Evolutionary conservation across 371 early-diverging fungal species (phyloP).

Genomic region (Mucor sp.): DNA sequence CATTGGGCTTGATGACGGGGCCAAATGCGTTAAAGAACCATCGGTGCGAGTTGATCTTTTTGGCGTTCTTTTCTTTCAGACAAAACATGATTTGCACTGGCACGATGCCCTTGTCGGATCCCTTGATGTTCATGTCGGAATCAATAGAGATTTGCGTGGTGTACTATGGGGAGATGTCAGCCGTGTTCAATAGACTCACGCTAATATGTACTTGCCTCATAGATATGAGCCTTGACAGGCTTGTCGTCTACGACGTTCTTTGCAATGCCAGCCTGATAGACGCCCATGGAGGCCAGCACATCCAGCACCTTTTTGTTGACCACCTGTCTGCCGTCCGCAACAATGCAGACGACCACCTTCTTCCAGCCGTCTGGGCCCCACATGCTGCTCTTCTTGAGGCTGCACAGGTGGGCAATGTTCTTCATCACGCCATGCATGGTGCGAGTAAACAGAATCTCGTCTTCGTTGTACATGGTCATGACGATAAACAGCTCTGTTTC

Average conservation of each 20-base stretch:
- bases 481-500: slow-evolving; percentile 86
- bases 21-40: slow-evolving; percentile 93
- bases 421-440: slow-evolving; percentile 79
- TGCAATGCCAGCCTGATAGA: slow-evolving; percentile 77
- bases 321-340: slow-evolving; percentile 82
- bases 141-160: slow-evolving; percentile 88
- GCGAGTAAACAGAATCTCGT: slow-evolving; percentile 66
- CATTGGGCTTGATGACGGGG: slow-evolving; percentile 71
- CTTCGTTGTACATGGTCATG: slow-evolving; percentile 70
- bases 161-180: slow-evolving; percentile 52
- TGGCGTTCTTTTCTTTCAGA: slow-evolving; percentile 74
- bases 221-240: slow-evolving; percentile 76
- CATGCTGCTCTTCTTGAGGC: slow-evolving; percentile 51
- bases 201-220: slow-evolving; percentile 55
- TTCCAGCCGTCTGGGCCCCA: slow-evolving; percentile 86
- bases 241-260: slow-evolving; percentile 64
- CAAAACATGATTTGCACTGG: slow-evolving; percentile 85
- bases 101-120: slow-evolving; percentile 72
- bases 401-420: slow-evolving; percentile 79
- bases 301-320: slow-evolving; percentile 58
- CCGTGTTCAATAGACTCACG: not conserved
- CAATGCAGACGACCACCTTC: slow-evolving; percentile 83
- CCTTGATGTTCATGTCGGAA: slow-evolving; percentile 68
- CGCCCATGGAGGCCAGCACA: slow-evolving; percentile 67
- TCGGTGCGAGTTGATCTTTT: slow-evolving; percentile 87